Base-by-base conservation (phyloP, 345 rosid species). In the Iberis pinnata region DNA sequence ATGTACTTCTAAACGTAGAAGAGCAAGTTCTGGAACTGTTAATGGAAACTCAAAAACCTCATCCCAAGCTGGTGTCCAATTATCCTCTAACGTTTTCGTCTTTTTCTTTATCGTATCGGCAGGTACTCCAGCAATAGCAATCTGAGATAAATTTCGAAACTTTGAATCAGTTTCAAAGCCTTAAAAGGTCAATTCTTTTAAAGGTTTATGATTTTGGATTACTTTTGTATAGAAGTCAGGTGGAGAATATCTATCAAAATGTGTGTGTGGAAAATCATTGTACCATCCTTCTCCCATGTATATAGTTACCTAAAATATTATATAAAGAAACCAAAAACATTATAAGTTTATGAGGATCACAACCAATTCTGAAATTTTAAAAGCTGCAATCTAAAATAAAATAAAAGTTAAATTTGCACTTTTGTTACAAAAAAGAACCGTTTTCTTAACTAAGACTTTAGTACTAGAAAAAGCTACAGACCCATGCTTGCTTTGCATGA, bases 251-350 rank as follows among this genome's bases (percentile, higher is more conserved):
- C 76, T 49, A 66, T 86, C 97, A 7, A 89, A 89, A 56, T 89
- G 90, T n/a, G 84, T 83, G 55, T 70, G 86, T 0, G 19, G 62
- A 57, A 89, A 89, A 25, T 89, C 97, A 0, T 45, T 26, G 62
- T 67, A 73, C 95, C 97, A 89, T 54, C 97, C 97, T 67, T 89
- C 90, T 14, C 97, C 97, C 94, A 89, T 81, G 33, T 74, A 86
- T 53, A 89, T 64, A 43, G 77, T 83, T 56, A 89, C 88, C 97
- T 89, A 31, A 15, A 38, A 7, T 3, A 65, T 12, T 29, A n/a
- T n/a, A n/a, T n/a, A n/a, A n/a, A n/a, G 7, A 10, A 31, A 12
- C 29, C 15, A 43, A 58, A 45, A 38, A 40, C 31, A 9, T 9
- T 16, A 48, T 13, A 22, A 61, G 52, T n/a, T 17, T 43, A 33